phyloP scores from a whole-genome alignment of 78 protist genomes.

The Isochrysis galbana region DNA sequence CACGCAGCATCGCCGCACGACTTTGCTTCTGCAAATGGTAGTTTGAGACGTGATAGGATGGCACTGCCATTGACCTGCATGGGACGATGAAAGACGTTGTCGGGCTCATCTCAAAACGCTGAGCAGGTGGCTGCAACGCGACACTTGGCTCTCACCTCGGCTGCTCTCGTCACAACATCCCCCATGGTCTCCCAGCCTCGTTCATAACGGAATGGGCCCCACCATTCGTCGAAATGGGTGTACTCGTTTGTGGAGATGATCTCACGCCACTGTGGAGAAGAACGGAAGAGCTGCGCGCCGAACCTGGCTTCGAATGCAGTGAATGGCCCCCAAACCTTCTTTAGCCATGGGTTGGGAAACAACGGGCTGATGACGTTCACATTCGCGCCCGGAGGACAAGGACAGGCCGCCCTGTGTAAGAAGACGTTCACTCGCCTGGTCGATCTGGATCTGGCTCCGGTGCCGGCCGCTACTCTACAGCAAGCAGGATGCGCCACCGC shows the following conservation, averaged over 20 bases:
- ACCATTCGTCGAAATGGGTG: slow-evolving; percentile 5
- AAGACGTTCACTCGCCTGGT: neutral
- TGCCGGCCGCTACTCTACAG: neutral
- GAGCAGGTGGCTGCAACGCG: too few relatives aligned
- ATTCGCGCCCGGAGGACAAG: neutral
- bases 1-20: neutral
- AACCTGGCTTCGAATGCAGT: neutral
- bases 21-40: slow-evolving; percentile 2
- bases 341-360: slow-evolving; percentile 3
- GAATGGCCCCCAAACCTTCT: neutral
- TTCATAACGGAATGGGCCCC: neutral
- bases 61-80: neutral
- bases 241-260: neutral
- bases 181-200: slow-evolving; percentile 29
- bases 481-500: neutral
- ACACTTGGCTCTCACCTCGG: too few relatives aligned
- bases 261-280: neutral
- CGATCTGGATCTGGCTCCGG: neutral
- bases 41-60: neutral
- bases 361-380: neutral
- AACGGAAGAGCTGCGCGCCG: neutral
- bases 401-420: neutral
- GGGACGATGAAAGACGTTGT: too few relatives aligned
- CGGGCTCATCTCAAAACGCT: too few relatives aligned
- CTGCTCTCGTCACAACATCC: neutral